Evolutionary conservation across 73 alveolate genomes (phyloP), one percentile per base, ranked within the genome.

Genomic region (Stentor roeselii): DNA sequence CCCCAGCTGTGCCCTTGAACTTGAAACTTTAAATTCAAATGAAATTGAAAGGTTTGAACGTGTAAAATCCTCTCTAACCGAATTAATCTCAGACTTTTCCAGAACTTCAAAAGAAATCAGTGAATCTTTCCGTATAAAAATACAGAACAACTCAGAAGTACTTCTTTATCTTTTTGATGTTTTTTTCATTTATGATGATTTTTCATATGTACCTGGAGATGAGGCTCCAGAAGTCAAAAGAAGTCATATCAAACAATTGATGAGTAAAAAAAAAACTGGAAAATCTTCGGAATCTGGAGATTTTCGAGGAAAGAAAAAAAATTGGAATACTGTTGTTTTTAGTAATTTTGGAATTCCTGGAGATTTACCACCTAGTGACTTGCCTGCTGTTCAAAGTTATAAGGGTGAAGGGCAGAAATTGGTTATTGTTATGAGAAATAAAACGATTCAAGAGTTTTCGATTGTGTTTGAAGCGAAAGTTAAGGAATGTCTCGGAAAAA

Each of bases 181-280:
- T 58, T 82, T 87, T 14, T 83, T 87, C 50, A 78, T 84, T 39
- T 85, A 87, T 67, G 95, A 86, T 39, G 85, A 89, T 60, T 89
- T 89, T 83, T 83, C 87, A 36, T 35, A 61, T 83, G 85, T 90
- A 3, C 95, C 95, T n/a, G 93, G 93, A 1, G 95, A 90, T 61
- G 95, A 90, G 60, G 80, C 89, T n/a, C 84, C 87, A 3, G 95
- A 87, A 60, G 85, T 86, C 83, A 90, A 90, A 86, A 89, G 89
- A 30, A 31, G 59, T 31, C 86, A 90, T 76, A 87, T 87, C 60
- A 87, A 90, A 74, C 78, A 38, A 59, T 60, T 90, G 6, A 11
- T 61, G 21, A 61, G 60, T 30, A 61, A 61, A 30, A 61, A 61
- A 61, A 30, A 30, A 61, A 61, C 82, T n/a, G 38, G 82, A 11